phyloP scores from a whole-genome alignment of 1,284 basidiomycete species.

The Naganishia liquefaciens region DNA sequence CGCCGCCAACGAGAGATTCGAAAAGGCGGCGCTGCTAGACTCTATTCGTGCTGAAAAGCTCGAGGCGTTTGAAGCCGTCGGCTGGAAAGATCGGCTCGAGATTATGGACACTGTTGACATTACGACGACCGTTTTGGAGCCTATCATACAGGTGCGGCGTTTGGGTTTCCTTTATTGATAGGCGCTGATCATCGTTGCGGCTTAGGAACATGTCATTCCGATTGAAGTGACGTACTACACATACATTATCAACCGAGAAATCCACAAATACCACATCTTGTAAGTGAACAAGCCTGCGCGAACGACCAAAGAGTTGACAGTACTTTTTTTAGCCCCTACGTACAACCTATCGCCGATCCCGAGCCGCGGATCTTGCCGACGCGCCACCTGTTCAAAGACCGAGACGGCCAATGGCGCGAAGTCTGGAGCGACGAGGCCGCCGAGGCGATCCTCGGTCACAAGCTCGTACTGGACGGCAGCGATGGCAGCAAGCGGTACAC shows the following conservation, averaged over 20 bases:
- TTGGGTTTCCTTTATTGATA: background rate
- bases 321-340: constrained; percentile 41
- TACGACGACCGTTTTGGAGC: constrained; percentile 41
- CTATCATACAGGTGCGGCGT: constrained; percentile 45
- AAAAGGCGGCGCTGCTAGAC: constrained; percentile 34
- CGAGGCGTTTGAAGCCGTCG: constrained; percentile 30
- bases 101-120: constrained; percentile 44
- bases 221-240: constrained; percentile 43
- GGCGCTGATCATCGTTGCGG: constrained; percentile 6
- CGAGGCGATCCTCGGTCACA: constrained; percentile 41
- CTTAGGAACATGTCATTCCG: constrained; percentile 44
- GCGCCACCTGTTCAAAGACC: constrained; percentile 44
- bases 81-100: constrained; percentile 36
- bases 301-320: background rate
- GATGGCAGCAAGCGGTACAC: constrained; percentile 28
- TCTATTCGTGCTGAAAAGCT: constrained; percentile 14
- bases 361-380: constrained; percentile 42
- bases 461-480: constrained; percentile 15
- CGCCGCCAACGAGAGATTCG: constrained; percentile 36
- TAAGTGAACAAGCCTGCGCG: constrained; percentile 33
- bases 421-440: constrained; percentile 46
- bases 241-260: constrained; percentile 43
- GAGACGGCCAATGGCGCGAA: constrained; percentile 46
- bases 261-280: constrained; percentile 49
- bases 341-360: constrained; percentile 49